Conservation (phyloP, 169 alveolate genomes). For the Plasmodium falciparum region DNA sequence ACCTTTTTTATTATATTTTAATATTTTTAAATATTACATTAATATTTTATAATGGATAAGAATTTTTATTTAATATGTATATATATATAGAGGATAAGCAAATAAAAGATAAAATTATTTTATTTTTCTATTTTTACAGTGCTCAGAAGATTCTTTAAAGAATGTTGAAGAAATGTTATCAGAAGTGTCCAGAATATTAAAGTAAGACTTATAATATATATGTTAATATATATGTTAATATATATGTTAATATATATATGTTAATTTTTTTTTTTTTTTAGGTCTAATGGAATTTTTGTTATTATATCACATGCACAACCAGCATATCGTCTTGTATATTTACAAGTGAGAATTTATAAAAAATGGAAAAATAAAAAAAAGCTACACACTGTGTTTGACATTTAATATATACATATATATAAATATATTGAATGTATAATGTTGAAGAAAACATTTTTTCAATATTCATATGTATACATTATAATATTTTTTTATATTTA, state of each 20-base stretch:
- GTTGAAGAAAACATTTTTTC: background rate
- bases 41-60: too few species aligned
- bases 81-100: background rate
- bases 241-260: background rate
- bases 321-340: constrained; percentile 69
- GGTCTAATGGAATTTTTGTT: constrained; percentile 62
- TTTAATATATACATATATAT: background rate
- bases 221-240: background rate
- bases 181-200: constrained; percentile 66
- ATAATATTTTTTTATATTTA: background rate
- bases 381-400: background rate
- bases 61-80: too few species aligned
- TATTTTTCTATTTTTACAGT: background rate
- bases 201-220: constrained; percentile 22
- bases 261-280: background rate
- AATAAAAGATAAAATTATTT: background rate
- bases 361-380: background rate
- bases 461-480: background rate
- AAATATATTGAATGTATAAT: background rate
- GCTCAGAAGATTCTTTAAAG: constrained; percentile 72
- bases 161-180: constrained; percentile 66
- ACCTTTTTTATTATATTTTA: too few species aligned
- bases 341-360: constrained; percentile 15
- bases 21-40: too few species aligned
- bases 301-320: constrained; percentile 77